Evolutionary conservation across 2,329 filamentous ascomycete species (phyloP), one percentile per base, ranked within the genome.

Genomic region (Botryotinia calthae): DNA sequence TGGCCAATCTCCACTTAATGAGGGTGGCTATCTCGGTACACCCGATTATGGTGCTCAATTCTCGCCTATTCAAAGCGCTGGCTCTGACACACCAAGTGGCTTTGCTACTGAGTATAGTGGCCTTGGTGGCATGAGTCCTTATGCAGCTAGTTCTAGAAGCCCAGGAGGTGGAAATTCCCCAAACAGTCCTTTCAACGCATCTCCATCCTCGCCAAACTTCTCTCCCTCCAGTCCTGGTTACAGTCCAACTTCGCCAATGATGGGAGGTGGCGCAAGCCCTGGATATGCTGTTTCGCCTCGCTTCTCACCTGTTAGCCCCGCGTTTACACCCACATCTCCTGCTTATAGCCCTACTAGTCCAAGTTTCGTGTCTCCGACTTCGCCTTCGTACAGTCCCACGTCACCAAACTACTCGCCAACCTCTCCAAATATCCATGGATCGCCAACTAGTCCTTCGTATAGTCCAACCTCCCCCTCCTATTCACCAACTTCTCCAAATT

Each of bases 61-160:
- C 86, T 96, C 93, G 48, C 93, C 93, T 67, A 94, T 96, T 79
- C 90, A 93, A 77, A 87, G 87, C 75, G 87, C 89, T 69, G 92
- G 91, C 42, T 95, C 94, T 72, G 92, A 94, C 74, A 86, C 86
- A 72, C 88, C 91, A 46, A 84, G 86, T 63, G 90, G 90, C 64
- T 93, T 93, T 79, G 86, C 76, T 44, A 88, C 87, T 4, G 87
- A 88, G 76, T 90, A 90, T 72, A 85, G 84, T 56, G 84, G 73
- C 37, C 85, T 86, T 75, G 76, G 87, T 54, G 86, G 86, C 18
- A 86, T 89, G 83, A 94, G 92, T 80, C 91, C 93, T 1, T 93
- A 90, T 80, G 81, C 85, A 80, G 82, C 85, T 74, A 82, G 82
- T 71, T 73, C 70, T 14, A 75, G 76, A 63, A 91, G 74, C 51